phyloP scores from a whole-genome alignment of 1,284 basidiomycete genomes.

The Trametes hirsuta region DNA sequence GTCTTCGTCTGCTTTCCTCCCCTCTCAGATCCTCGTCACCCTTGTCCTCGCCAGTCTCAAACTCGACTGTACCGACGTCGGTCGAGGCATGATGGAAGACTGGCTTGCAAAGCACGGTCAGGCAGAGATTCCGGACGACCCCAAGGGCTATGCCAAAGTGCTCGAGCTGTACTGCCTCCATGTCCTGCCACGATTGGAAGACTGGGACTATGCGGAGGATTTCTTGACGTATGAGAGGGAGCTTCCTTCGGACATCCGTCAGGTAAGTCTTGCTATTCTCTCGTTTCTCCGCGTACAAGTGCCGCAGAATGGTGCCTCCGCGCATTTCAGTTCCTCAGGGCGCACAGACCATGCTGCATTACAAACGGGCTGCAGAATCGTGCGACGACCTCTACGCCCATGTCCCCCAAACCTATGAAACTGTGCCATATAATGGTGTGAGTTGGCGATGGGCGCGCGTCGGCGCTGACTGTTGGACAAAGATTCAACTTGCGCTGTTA shows the following conservation, averaged over 20 bases:
- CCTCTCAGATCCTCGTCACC: constrained; percentile 67
- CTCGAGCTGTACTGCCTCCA: constrained; percentile 76
- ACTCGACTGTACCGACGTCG: constrained; percentile 59
- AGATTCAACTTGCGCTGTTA: no score
- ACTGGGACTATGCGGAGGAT: constrained; percentile 78
- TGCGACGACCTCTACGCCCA: not conserved
- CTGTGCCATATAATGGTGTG: not conserved
- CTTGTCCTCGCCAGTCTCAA: constrained; percentile 72
- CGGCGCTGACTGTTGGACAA: not conserved
- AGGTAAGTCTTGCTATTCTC: constrained; percentile 47
- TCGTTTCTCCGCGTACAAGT: not conserved
- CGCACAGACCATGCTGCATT: not conserved
- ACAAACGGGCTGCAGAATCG: not conserved
- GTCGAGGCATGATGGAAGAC: constrained; percentile 69
- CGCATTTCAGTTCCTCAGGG: not conserved
- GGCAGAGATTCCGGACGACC: constrained; percentile 35
- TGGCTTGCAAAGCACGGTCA: constrained; percentile 62
- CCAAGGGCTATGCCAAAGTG: constrained; percentile 68
- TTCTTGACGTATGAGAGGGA: constrained; percentile 75
- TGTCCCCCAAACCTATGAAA: not conserved
- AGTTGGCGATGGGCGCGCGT: not conserved
- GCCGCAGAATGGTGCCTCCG: not conserved
- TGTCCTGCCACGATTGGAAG: constrained; percentile 67
- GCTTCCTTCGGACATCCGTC: constrained; percentile 49
- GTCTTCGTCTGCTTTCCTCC: constrained; percentile 60